These are phyloP conservation scores for Fragilariopsis cylindrus DNA, from an alignment of 108 stramenopile genomes.

Conservation along the genomic window DNA sequence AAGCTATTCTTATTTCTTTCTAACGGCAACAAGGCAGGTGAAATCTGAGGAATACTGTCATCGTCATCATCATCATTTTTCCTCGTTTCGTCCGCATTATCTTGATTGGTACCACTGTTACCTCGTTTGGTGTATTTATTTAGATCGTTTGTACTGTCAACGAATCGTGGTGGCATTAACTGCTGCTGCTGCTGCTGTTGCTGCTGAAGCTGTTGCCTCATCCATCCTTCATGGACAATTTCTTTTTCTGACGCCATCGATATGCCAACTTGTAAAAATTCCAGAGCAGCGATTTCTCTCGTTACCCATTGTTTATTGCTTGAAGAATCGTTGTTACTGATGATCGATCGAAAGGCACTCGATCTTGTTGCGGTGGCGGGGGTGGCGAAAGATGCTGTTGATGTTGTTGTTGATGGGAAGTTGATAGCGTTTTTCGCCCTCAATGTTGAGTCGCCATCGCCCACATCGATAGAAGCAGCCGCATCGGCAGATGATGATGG, in stretches of 20 bases:
- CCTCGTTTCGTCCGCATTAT: not conserved
- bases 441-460: not conserved
- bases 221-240: slow-evolving; percentile 66
- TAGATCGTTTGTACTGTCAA: slow-evolving; percentile 11
- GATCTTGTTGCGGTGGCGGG: not conserved
- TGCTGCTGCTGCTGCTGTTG: slow-evolving; percentile 13
- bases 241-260: slow-evolving; percentile 63
- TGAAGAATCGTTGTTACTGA: not conserved
- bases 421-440: not conserved
- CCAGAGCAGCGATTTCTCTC: slow-evolving; percentile 87
- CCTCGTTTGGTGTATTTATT: not conserved
- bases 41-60: not conserved
- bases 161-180: not conserved
- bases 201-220: slow-evolving; percentile 22
- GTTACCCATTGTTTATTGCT: slow-evolving; percentile 51
- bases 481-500: not conserved
- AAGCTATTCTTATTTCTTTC: slow-evolving; percentile 4
- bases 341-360: slow-evolving; percentile 5
- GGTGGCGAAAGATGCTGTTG: not conserved
- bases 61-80: slow-evolving; percentile 1
- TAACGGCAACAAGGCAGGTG: slow-evolving; percentile 6
- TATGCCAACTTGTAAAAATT: slow-evolving; percentile 72
- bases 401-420: not conserved
- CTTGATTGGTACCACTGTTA: not conserved
- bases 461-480: not conserved